These are phyloP conservation scores for Microcera coccophila DNA, from an alignment of 2,329 filamentous ascomycete species.

Conservation along the genomic window DNA sequence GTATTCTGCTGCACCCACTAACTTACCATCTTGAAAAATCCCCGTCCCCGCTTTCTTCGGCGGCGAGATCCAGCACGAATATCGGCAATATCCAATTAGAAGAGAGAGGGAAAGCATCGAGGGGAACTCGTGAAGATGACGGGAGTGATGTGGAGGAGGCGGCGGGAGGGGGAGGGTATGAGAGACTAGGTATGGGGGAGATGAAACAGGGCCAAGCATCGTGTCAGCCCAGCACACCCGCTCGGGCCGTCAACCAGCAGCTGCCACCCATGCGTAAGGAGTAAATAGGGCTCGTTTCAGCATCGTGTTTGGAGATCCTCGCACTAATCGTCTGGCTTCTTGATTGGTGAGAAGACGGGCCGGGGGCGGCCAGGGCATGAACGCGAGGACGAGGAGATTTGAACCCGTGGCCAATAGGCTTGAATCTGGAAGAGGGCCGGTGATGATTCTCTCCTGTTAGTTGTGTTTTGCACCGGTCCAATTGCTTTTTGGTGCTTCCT, in stretches of 20 bases:
- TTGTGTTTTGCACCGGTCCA: too few relatives aligned
- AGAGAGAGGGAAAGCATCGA: too few relatives aligned
- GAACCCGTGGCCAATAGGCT: constrained; percentile 12
- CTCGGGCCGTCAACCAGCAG: not conserved
- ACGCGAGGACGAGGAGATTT: constrained; percentile 7
- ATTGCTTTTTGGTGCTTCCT: too few relatives aligned
- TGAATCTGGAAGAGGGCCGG: not conserved
- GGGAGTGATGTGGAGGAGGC: constrained; percentile 1
- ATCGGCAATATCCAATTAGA: too few relatives aligned
- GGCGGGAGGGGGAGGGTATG: not conserved
- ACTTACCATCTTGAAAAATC: too few relatives aligned
- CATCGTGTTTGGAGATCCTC: constrained; percentile 23
- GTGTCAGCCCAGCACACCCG: not conserved
- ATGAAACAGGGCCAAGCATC: constrained; percentile 7
- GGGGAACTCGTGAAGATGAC: not conserved
- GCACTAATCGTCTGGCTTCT: constrained; percentile 9
- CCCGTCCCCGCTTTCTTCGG: too few relatives aligned
- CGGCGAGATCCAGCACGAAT: too few relatives aligned
- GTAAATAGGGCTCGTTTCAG: constrained; percentile 27
- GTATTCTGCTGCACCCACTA: too few relatives aligned
- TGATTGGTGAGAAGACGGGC: constrained; percentile 16
- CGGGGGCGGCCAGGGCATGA: not conserved
- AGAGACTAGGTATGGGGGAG: constrained; percentile 1
- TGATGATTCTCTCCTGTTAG: too few relatives aligned
- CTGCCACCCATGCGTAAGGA: not conserved